phyloP scores from a whole-genome alignment of 306 rosid species.

The Citrullus amarus region DNA sequence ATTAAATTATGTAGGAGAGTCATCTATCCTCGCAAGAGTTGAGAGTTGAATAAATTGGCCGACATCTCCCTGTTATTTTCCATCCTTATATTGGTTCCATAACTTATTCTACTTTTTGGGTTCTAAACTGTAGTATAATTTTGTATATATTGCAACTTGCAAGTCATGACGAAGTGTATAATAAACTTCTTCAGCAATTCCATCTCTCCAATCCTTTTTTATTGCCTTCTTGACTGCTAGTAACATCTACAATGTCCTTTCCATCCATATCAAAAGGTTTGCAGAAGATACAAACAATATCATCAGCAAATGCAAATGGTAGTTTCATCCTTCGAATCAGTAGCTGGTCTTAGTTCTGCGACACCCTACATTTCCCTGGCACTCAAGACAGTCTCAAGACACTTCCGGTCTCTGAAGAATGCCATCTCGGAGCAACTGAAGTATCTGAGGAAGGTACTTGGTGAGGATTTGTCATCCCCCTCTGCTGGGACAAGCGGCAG shows the following conservation, averaged over 20 bases:
- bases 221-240: neutral
- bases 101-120: neutral
- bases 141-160: neutral
- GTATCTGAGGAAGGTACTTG: constrained; percentile 27
- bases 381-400: constrained; percentile 46
- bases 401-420: constrained; percentile 47
- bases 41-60: neutral
- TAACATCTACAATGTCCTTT: neutral
- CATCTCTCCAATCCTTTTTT: neutral
- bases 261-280: constrained; percentile 33
- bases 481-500: constrained; percentile 18
- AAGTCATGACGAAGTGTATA: neutral
- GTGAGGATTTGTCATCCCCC: constrained; percentile 42
- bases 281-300: constrained; percentile 68
- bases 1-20: neutral
- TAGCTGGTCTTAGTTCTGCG: constrained; percentile 70
- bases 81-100: neutral
- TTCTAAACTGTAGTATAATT: neutral
- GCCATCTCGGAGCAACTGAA: constrained; percentile 58
- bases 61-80: constrained; percentile 9
- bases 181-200: neutral
- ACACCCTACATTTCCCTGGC: constrained; percentile 67
- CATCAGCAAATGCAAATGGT: constrained; percentile 95
- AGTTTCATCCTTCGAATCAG: constrained; percentile 73
- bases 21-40: neutral